Base-by-base conservation (phyloP, 176 grass and related monocot species). In the Oryza rufipogon region DNA sequence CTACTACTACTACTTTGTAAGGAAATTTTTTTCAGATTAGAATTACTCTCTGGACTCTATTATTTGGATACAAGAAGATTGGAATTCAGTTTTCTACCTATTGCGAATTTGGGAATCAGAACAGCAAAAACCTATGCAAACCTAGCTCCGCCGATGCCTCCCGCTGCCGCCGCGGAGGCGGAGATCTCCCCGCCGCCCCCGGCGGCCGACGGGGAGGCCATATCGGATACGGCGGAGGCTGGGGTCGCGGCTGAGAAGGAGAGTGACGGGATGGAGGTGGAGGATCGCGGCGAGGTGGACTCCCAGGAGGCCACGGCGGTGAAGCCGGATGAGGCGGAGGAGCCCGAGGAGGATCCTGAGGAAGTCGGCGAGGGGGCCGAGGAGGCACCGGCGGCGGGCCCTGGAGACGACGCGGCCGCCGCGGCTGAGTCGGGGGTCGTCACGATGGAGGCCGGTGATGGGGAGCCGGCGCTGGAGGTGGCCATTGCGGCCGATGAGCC, bases 261-360 rank as follows among this genome's bases (percentile, higher is more conserved):
- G 11, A 17, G 41, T 48, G 30, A 22, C 39, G 51, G 42, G 34
- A 52, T 65, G 73, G 73, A 64, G 44, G 54, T 56, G 56, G 88
- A 90, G 73, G 72, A 65, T 52, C 63, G 54, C 13, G 65, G 42
- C 13, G 72, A 77, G 72, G 76, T 42, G 70, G 83, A 32, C 76
- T 16, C 20, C 39, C 74, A 75, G 47, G 26, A 73, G 48, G 30
- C 11, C 9, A 13, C 52, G 15, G 77, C 56, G 39, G 56, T 26
- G 42, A 46, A 76, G 11, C 45, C 34, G 9, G 71, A 68, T 3
- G 73, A 28, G n/a, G 73, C 79, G 49, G 70, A 30, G 34, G 9
- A 32, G 6, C 3, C 47, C 47, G 47, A 49, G 11, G 67, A 73
- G 42, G 42, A 73, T 41, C 45, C 75, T 28, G 65, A 77, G 42